A percentile compares a stretch with the other conserved stretches of the same genome.
phyloP scores from a whole-genome alignment of 2,329 filamentous ascomycete genomes.

The Aphanocladium album region DNA sequence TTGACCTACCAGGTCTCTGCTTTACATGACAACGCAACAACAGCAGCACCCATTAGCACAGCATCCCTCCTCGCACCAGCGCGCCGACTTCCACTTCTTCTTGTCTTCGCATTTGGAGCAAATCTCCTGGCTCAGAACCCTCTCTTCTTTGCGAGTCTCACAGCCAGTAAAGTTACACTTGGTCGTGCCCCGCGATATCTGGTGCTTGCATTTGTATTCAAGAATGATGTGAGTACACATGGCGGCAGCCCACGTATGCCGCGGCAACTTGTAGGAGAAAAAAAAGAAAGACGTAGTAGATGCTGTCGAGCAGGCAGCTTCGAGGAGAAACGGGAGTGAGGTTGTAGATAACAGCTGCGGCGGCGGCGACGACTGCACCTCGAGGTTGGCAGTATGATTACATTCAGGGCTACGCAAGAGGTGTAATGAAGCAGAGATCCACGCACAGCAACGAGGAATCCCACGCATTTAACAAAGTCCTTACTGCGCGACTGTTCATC shows the following conservation, averaged over 20 bases:
- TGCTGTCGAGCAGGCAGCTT: neutral
- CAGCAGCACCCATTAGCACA: conserved; percentile 15
- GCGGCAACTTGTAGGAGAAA: neutral
- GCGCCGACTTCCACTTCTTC: conserved; percentile 26
- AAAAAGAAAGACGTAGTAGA: neutral
- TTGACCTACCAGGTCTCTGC: neutral
- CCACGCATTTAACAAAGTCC: too few species aligned
- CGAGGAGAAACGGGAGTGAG: neutral
- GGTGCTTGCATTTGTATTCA: conserved; percentile 34
- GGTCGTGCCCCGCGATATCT: conserved; percentile 30
- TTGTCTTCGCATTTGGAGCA: conserved; percentile 31
- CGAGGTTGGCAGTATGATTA: neutral
- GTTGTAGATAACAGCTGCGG: neutral
- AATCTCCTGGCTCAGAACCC: conserved; percentile 26
- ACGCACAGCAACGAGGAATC: neutral
- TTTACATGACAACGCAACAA: conserved; percentile 9
- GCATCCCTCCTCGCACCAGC: conserved; percentile 34
- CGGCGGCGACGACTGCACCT: neutral
- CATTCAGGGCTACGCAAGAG: neutral
- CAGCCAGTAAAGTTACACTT: conserved; percentile 30
- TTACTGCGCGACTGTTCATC: neutral
- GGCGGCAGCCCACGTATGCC: neutral
- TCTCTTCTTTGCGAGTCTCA: conserved; percentile 25
- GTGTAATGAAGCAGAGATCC: neutral
- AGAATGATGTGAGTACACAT: conserved; percentile 32